Base-by-base conservation (phyloP, 1,284 basidiomycete genomes). In the Apiotrichum montevideense region DNA sequence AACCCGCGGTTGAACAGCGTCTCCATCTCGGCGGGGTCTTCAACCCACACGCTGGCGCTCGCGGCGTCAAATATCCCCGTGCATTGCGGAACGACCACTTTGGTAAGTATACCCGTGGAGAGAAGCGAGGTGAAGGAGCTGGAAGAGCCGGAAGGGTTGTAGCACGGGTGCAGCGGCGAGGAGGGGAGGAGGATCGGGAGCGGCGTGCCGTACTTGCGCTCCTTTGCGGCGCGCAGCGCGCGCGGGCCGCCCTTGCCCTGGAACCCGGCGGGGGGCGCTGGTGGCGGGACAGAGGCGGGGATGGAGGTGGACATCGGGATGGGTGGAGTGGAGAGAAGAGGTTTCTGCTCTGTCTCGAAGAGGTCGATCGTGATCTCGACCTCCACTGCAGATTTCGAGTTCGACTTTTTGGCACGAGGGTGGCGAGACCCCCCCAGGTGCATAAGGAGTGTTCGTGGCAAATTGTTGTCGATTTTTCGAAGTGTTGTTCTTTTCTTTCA, bases 1-100 rank as follows among this genome's bases (percentile, higher is more conserved):
- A 98, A 98, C 0, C 96, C 95, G 57, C 88, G 80, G 46, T 84
- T 80, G 89, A 96, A 99, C 33, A 98, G 80, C 1, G 86, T 76
- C 63, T 80, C 79, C 40, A 84, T 83, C 69, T 90, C 83, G 29
- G 75, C 78, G 32, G 78, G 71, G 57, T 85, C 81, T 0, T 80
- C 77, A 1, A 95, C 81, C 88, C 90, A 94, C 8, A 95, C 87
- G 0, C 87, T 88, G 35, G 83, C 83, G 14, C 90, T 90, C 1
- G 80, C 68, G 1, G 80, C 71, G 68, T 95, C 92, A 59, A 87
- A 85, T 4, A 84, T 67, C 4, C 88, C 90, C 9, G 62, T 62
- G 56, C 46, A 48, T 3, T 11, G 42, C 0, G 71, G 54, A 34
- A 10, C 51, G 35, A 37, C 34, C 10, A 32, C 32, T 9, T 45